These are phyloP conservation scores for Penicillium arizonense DNA, from an alignment of 495 filamentous ascomycete species.

Conservation along the genomic window DNA sequence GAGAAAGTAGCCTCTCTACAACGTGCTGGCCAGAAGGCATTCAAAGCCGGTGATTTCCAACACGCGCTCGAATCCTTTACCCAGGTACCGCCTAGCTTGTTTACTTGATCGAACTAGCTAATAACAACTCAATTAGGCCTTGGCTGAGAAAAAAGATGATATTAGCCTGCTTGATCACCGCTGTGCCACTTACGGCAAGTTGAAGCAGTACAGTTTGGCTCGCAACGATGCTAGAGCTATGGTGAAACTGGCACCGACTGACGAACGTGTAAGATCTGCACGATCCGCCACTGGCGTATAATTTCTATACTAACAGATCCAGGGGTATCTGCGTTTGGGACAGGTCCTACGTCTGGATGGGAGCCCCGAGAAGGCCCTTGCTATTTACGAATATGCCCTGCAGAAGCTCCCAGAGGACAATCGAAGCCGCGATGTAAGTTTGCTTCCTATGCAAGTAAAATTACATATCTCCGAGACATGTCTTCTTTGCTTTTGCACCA, in stretches of 20 bases:
- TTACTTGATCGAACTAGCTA: neutral
- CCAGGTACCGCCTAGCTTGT: constrained; percentile 28
- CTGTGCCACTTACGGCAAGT: constrained; percentile 58
- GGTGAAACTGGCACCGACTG: constrained; percentile 49
- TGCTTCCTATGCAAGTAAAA: neutral
- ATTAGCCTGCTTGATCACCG: constrained; percentile 57
- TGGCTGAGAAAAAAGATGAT: constrained; percentile 30
- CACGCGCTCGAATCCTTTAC: constrained; percentile 42
- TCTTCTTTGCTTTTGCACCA: no score
- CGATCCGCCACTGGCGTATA: neutral
- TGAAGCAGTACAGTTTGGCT: constrained; percentile 51
- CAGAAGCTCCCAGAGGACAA: constrained; percentile 44
- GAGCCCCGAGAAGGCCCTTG: constrained; percentile 50
- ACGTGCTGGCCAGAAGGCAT: constrained; percentile 39
- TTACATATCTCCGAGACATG: no score
- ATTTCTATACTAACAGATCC: neutral
- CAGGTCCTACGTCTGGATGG: constrained; percentile 57
- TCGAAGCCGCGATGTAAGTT: constrained; percentile 44
- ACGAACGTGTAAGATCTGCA: constrained; percentile 42
- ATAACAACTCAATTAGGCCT: constrained; percentile 27
- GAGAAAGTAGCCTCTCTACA: constrained; percentile 19
- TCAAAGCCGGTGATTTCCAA: constrained; percentile 38
- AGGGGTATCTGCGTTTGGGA: constrained; percentile 67
- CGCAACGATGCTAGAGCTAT: constrained; percentile 59
- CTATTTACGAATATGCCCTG: constrained; percentile 62